phyloP scores from a whole-genome alignment of 192 early-diverging fungal species.

The Coemansia sp. region DNA sequence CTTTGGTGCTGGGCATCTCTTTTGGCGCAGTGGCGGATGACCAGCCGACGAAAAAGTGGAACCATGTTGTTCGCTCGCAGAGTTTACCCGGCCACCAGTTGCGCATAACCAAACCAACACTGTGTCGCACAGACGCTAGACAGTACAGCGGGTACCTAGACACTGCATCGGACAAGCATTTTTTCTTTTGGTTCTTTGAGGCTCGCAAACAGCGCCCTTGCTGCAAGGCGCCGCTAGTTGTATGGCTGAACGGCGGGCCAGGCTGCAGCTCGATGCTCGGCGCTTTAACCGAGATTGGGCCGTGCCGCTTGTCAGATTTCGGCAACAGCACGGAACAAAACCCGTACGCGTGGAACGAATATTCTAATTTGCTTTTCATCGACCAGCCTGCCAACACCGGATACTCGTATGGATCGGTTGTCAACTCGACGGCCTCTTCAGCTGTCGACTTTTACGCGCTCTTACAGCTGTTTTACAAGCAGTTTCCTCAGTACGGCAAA shows the following conservation, averaged over 20 bases:
- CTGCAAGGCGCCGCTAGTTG: slow-evolving; percentile 60
- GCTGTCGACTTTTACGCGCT: slow-evolving; percentile 81
- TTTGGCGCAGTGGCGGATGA: too few species aligned
- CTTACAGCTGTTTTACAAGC: slow-evolving; percentile 80
- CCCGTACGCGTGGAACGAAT: slow-evolving; percentile 81
- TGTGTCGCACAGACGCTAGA: slow-evolving; percentile 82
- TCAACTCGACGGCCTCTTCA: slow-evolving; percentile 64
- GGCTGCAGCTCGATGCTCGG: slow-evolving; percentile 72
- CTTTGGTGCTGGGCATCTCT: too few species aligned
- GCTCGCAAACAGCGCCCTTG: slow-evolving; percentile 60
- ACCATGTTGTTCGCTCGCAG: neutral
- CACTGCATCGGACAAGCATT: slow-evolving; percentile 62
- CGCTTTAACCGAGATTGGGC: slow-evolving; percentile 73
- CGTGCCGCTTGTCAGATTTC: slow-evolving; percentile 69
- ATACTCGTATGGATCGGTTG: slow-evolving; percentile 72
- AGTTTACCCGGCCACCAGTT: slow-evolving; percentile 11
- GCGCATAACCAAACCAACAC: slow-evolving; percentile 25
- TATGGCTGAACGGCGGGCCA: slow-evolving; percentile 81
- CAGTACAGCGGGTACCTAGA: slow-evolving; percentile 80
- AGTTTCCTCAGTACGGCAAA: slow-evolving; percentile 67
- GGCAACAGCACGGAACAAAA: slow-evolving; percentile 68
- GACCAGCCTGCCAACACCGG: slow-evolving; percentile 88
- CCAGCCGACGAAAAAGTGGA: too few species aligned
- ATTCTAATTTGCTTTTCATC: slow-evolving; percentile 74
- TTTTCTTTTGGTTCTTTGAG: slow-evolving; percentile 97